These are phyloP conservation scores for Asterophora parasitica DNA, from an alignment of 768 basidiomycete species.

Conservation along the genomic window DNA sequence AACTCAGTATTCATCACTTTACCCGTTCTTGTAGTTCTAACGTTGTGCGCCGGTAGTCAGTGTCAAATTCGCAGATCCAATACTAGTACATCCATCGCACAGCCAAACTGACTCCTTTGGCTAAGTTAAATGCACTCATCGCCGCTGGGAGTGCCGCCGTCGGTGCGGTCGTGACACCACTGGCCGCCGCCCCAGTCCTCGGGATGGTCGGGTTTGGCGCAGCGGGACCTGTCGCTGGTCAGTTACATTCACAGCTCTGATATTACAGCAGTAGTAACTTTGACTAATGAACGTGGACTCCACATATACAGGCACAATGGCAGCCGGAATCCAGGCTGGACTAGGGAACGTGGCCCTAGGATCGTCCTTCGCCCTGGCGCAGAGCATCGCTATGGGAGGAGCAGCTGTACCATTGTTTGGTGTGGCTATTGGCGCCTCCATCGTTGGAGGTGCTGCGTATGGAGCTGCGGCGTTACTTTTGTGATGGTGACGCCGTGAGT, in stretches of 20 bases:
- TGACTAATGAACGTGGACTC: too few species aligned
- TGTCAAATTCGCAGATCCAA: too few species aligned
- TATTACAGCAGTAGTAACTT: too few species aligned
- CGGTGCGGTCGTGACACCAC: slow-evolving; percentile 11
- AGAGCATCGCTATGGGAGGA: slow-evolving; percentile 18
- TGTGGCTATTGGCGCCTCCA: slow-evolving; percentile 2
- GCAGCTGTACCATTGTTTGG: slow-evolving; percentile 6
- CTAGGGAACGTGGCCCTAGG: slow-evolving; percentile 20
- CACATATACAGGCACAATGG: slow-evolving; percentile 14
- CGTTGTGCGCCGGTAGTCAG: too few species aligned
- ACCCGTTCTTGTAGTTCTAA: too few species aligned
- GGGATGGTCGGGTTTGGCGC: slow-evolving; percentile 16
- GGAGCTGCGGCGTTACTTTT: background rate
- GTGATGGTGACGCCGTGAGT: too few species aligned
- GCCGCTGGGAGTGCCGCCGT: background rate
- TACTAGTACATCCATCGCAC: too few species aligned
- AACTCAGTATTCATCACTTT: too few species aligned
- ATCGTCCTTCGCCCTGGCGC: slow-evolving; percentile 17
- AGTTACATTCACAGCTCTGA: background rate
- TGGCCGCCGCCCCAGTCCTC: slow-evolving; percentile 11
- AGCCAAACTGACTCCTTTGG: background rate
- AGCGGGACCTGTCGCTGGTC: slow-evolving; percentile 16
- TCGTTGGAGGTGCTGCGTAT: background rate
- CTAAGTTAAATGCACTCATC: background rate
- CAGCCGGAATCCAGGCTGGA: slow-evolving; percentile 18